Evolutionary conservation across 2,329 filamentous ascomycete species (phyloP).

Genomic region (Penicillium capsulatum): DNA sequence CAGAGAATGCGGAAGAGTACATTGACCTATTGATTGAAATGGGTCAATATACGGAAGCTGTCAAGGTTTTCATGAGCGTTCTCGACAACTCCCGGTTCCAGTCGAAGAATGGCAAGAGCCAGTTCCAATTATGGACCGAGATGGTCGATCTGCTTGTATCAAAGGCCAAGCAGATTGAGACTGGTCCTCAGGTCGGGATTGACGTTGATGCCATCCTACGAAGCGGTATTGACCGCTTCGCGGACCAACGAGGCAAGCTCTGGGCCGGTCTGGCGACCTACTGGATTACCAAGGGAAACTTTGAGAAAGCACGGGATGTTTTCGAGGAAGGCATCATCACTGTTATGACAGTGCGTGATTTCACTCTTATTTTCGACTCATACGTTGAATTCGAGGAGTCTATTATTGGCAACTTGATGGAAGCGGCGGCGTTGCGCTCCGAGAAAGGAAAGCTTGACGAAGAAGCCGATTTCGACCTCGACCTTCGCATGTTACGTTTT

Average conservation of each 20-base stretch:
- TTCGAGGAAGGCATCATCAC: constrained; percentile 97
- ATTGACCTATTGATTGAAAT: constrained; percentile 82
- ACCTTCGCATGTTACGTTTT: constrained; percentile 96
- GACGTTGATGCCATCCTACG: constrained; percentile 89
- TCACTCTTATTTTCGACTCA: constrained; percentile 91
- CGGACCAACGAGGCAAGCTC: constrained; percentile 88
- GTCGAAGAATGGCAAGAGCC: constrained; percentile 90
- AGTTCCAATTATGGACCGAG: constrained; percentile 95
- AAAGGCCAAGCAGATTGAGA: constrained; percentile 80
- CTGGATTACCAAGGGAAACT: constrained; percentile 89
- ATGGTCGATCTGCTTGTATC: constrained; percentile 93
- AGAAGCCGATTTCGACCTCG: constrained; percentile 86
- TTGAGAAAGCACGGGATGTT: constrained; percentile 85
- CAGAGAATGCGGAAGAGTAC: constrained; percentile 91
- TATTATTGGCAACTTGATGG: constrained; percentile 86
- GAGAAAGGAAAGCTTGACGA: constrained; percentile 73
- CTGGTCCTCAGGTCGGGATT: constrained; percentile 74
- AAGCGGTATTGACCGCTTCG: constrained; percentile 84
- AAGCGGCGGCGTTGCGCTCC: constrained; percentile 73
- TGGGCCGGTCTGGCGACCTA: constrained; percentile 95
- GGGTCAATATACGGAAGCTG: constrained; percentile 82
- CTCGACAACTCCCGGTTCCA: constrained; percentile 86
- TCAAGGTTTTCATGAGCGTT: constrained; percentile 84
- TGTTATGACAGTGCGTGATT: constrained; percentile 97
- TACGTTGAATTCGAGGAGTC: constrained; percentile 97